Conservation (phyloP, 306 rosid genomes). For the Rosa persica region DNA sequence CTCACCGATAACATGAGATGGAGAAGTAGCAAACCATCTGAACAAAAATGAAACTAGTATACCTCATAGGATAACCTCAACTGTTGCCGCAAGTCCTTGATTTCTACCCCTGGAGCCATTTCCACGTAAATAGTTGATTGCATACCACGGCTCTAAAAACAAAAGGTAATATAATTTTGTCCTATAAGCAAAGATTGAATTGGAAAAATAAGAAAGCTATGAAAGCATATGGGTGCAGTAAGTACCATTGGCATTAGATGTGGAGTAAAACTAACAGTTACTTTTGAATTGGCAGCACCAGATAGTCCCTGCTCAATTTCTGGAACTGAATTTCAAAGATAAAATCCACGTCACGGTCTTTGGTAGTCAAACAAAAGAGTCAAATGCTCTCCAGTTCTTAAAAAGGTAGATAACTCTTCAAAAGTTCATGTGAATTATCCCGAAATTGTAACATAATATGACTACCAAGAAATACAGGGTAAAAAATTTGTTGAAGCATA, state of each 20-base stretch:
- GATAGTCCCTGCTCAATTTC: conserved; percentile 93
- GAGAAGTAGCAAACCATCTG: conserved; percentile 22
- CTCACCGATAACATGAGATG: neutral
- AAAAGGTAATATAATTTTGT: conserved; percentile 16
- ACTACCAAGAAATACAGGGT: too few species aligned
- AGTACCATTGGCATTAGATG: conserved; percentile 94
- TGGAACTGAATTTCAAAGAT: conserved; percentile 63
- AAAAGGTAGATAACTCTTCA: neutral
- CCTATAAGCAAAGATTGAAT: conserved; percentile 14
- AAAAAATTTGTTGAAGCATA: too few species aligned
- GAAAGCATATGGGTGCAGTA: conserved; percentile 2
- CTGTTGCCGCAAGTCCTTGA: conserved; percentile 66
- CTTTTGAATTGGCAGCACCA: conserved; percentile 69
- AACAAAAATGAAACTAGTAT: conserved; percentile 6
- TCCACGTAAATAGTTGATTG: conserved; percentile 91
- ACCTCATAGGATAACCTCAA: conserved; percentile 76
- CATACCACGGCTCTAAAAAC: conserved; percentile 84
- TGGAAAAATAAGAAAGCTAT: conserved; percentile 9
- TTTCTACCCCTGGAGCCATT: conserved; percentile 72
- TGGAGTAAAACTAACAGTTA: conserved; percentile 87
- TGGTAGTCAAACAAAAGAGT: conserved; percentile 1
- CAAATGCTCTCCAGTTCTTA: neutral
- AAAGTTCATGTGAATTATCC: too few species aligned
- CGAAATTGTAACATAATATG: too few species aligned
- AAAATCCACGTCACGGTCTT: conserved; percentile 22